Percentiles rank a stretch among this genome's conserved stretches.
phyloP scores from a whole-genome alignment of 306 rosid genomes.

The Pyrus betulifolia region DNA sequence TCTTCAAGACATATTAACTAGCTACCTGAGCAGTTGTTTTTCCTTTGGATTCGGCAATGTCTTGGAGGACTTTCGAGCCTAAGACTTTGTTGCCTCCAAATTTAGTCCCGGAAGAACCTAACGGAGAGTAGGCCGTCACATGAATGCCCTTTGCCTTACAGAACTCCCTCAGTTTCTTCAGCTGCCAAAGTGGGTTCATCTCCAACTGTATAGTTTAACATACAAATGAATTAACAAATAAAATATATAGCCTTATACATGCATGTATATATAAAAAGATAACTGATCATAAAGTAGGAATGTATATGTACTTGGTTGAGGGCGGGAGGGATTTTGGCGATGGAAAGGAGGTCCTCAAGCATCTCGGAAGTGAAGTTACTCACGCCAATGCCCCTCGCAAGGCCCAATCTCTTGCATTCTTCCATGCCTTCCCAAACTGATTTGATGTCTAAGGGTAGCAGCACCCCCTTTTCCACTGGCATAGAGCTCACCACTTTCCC shows the following conservation, averaged over 20 bases:
- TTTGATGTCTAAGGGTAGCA: slow-evolving; percentile 43
- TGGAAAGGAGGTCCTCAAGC: slow-evolving; percentile 54
- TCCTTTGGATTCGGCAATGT: slow-evolving; percentile 34
- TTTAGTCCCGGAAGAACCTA: slow-evolving; percentile 23
- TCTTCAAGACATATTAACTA: not conserved
- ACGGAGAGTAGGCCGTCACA: slow-evolving; percentile 43
- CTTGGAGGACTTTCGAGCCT: slow-evolving; percentile 14
- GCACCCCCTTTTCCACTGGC: slow-evolving; percentile 32
- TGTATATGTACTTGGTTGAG: slow-evolving; percentile 50
- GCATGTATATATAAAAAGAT: not conserved
- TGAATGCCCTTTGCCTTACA: slow-evolving; percentile 37
- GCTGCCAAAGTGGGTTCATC: slow-evolving; percentile 49
- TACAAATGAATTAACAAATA: not conserved
- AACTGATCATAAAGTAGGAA: not conserved
- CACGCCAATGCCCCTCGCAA: slow-evolving; percentile 73
- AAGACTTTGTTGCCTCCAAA: slow-evolving; percentile 32
- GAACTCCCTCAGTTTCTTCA: slow-evolving; percentile 27
- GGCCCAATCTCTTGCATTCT: slow-evolving; percentile 63
- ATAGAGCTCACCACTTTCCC: not conserved
- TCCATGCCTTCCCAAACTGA: slow-evolving; percentile 78
- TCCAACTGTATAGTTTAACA: slow-evolving; percentile 29
- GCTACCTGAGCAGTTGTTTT: slow-evolving; percentile 46
- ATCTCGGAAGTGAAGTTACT: slow-evolving; percentile 67
- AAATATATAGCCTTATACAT: too few relatives aligned
- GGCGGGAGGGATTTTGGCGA: slow-evolving; percentile 59